Evolutionary conservation across 768 basidiomycete species (phyloP), one percentile per base, ranked within the genome.

Genomic region (Tylopilus rubrobrunneus): DNA sequence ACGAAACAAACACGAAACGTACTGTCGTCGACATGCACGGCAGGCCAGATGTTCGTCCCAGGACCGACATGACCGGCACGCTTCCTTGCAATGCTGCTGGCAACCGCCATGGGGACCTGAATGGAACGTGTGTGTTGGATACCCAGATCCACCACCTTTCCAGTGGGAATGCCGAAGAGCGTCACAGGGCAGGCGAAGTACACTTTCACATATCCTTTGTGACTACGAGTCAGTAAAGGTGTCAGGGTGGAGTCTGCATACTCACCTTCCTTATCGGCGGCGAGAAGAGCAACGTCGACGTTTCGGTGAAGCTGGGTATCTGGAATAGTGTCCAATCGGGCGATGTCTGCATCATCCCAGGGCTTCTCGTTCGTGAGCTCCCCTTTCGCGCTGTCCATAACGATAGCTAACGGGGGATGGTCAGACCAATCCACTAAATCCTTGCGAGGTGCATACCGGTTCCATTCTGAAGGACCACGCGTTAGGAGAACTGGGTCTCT

Each of bases 31-130:
- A 85, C 69, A 54, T 85, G 76, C 15, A 84, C 76, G 51, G 80
- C 78, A 0, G 79, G 76, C 87, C 86, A 87, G 5, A 80, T 40
- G 48, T 86, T 83, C 61, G 76, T 70, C 2, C 87, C 86, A 41
- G 74, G 56, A 0, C 84, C 86, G 9, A 87, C 73, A 62, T 82
- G 70, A 14, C 84, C 84, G 0, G 73, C 82, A 17, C 75, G 74
- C 7, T 78, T 78, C 40, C 86, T 75, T 49, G 61, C 69, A 27
- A 85, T 56, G n/a, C 77, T 58, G 0, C 73, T 75, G 7, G 67
- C 62, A 56, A 86, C 73, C 0, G 81, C 60, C 3, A 29, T 12
- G 2, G 86, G 85, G 12, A 87, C 75, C 53, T 84, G 84, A 8
- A 74, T 67, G 0, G 86, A 87, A 46, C 78, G 70, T 0, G 69